Percentiles rank a stretch among this genome's conserved stretches.
phyloP scores from a whole-genome alignment of 1,284 basidiomycete genomes.

The Leccinum angustisporum region DNA sequence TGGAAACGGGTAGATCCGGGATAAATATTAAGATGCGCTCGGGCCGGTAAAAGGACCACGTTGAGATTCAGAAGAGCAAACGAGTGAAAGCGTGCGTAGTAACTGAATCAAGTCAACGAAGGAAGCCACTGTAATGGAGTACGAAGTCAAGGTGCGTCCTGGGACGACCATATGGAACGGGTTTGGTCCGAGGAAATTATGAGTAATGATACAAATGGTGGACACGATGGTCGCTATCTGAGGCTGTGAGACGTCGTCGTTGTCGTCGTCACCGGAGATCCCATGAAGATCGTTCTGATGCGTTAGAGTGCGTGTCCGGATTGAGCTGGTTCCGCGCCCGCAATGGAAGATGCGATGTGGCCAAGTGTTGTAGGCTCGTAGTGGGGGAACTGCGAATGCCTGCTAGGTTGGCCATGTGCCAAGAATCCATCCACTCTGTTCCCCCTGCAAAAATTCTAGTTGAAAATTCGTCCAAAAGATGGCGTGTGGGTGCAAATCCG shows the following conservation, averaged over 20 bases:
- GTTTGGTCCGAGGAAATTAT: constrained; percentile 31
- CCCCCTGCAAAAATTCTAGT: constrained; percentile 20
- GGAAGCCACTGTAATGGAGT: constrained; percentile 23
- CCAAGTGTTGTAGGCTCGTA: constrained; percentile 11
- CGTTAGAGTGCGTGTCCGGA: constrained; percentile 13
- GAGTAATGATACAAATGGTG: constrained; percentile 36
- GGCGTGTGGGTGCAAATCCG: constrained; percentile 28
- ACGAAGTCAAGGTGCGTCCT: constrained; percentile 22
- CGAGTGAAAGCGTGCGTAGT: not conserved
- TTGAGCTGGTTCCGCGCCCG: constrained; percentile 28
- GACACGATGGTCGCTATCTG: constrained; percentile 3
- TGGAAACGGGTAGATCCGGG: constrained; percentile 20
- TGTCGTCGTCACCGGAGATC: constrained; percentile 25
- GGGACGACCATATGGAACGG: constrained; percentile 21
- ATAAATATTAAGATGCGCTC: constrained; percentile 28
- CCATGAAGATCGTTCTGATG: constrained; percentile 25
- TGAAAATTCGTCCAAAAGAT: constrained; percentile 33
- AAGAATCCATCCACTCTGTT: constrained; percentile 18
- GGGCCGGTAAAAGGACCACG: constrained; percentile 9
- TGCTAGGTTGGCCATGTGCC: constrained; percentile 18
- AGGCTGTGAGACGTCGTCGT: constrained; percentile 20
- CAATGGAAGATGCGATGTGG: constrained; percentile 16
- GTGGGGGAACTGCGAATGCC: too few relatives aligned
- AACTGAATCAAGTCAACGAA: not conserved
- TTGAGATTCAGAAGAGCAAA: constrained; percentile 24